phyloP scores from a whole-genome alignment of 257 asterid genomes.

The Datura wrightii region DNA sequence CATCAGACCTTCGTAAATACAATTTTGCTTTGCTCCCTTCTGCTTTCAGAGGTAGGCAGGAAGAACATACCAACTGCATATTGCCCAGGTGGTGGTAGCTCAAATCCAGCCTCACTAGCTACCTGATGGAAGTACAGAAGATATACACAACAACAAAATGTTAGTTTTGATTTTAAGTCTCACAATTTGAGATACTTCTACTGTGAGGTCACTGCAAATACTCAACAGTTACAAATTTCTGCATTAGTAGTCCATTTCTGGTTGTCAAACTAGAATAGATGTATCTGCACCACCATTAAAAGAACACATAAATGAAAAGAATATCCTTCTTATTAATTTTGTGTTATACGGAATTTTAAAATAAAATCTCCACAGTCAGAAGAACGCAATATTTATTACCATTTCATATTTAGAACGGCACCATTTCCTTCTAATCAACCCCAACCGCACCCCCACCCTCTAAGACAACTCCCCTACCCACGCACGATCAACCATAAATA shows the following conservation, averaged over 20 bases:
- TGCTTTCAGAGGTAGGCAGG: slow-evolving; percentile 87
- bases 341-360: not conserved
- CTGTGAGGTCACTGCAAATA: not conserved
- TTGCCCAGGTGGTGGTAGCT: slow-evolving; percentile 85
- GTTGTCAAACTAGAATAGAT: not conserved
- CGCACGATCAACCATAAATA: not conserved
- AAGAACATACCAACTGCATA: slow-evolving; percentile 99
- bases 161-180: not conserved
- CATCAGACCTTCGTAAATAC: slow-evolving; percentile 75
- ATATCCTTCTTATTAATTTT: not conserved
- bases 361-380: not conserved
- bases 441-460: no score
- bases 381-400: not conserved
- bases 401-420: not conserved
- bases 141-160: not conserved
- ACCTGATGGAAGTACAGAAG: slow-evolving; percentile 52
- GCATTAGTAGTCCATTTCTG: not conserved
- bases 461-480: not conserved
- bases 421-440: not conserved
- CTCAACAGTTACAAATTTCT: not conserved
- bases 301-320: not conserved
- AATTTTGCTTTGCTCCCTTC: slow-evolving; percentile 91
- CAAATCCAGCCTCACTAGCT: slow-evolving; percentile 75
- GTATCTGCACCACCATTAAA: not conserved
- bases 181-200: not conserved